A percentile compares a stretch with the other conserved stretches of the same genome.
These are phyloP conservation scores for Tolypocladium pustulatum DNA, from an alignment of 2,329 filamentous ascomycete genomes.

Conservation along the genomic window DNA sequence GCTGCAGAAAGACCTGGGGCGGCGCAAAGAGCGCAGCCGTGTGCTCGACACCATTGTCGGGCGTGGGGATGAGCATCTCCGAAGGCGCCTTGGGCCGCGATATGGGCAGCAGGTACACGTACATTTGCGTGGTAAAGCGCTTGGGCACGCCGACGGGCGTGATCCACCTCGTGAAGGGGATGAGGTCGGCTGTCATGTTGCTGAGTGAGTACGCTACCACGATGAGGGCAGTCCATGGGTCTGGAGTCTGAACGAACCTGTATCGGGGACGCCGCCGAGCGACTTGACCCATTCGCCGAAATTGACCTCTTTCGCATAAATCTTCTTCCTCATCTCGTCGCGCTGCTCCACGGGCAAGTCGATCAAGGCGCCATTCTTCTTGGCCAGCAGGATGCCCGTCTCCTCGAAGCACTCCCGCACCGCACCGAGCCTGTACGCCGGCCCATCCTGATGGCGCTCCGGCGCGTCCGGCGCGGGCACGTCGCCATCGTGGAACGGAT, in stretches of 20 bases:
- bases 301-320: constrained; percentile 55
- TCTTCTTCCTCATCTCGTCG: constrained; percentile 53
- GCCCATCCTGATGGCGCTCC: constrained; percentile 57
- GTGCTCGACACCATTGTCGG: constrained; percentile 56
- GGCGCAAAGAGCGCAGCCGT: constrained; percentile 72
- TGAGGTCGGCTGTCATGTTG: constrained; percentile 41
- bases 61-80: constrained; percentile 53
- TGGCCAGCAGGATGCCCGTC: constrained; percentile 74
- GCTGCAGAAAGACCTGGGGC: constrained; percentile 56
- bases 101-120: constrained; percentile 73
- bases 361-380: constrained; percentile 42
- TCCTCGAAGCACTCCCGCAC: constrained; percentile 93
- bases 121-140: constrained; percentile 94
- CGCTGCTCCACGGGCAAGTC: constrained; percentile 48
- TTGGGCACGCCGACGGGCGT: constrained; percentile 64
- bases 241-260: constrained; percentile 32
- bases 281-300: constrained; percentile 56
- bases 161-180: constrained; percentile 87
- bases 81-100: constrained; percentile 25
- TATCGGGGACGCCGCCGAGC: constrained; percentile 53
- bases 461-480: constrained; percentile 35
- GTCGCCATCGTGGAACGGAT: constrained; percentile 62
- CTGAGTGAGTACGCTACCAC: neutral
- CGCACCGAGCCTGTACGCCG: constrained; percentile 69
- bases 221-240: too few species aligned